Base-by-base conservation (phyloP, 176 grass and related monocot species). In the Pharus latifolius region DNA sequence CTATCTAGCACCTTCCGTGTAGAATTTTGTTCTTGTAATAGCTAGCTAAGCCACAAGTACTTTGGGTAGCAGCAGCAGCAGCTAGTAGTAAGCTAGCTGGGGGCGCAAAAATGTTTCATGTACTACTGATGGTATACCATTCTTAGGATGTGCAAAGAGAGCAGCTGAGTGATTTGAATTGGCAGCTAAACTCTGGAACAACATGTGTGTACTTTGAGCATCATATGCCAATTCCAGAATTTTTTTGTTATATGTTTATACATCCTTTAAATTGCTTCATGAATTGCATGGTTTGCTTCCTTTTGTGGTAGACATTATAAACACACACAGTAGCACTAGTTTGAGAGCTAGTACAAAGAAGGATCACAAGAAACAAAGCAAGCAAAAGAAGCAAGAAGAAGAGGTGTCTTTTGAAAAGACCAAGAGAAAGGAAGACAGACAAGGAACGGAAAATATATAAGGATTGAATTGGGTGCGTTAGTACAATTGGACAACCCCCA, bases 11-110 rank as follows among this genome's bases (percentile, higher is more conserved):
- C 30, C n/a, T 64, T 63, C 22, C 78, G 1, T 75, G 32, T 54
- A 59, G 32, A 58, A 84, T 66, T 5, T 73, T 84, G 18, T 49
- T 84, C 82, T 72, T 73, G 42, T 44, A 84, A 48, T 56, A 73
- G 18, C 59, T 72, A 72, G 67, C 58, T 40, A 38, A 50, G 11
- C 16, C 15, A 62, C 30, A 20, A 48, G 40, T 11, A 37, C 33
- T 64, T 65, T 65, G 60, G n/a, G 6, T 45, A 57, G n/a, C 73
- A 55, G 16, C 19, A 50, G 46, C 47, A 63, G 32, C 31, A 41
- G 25, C 8, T 28, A 48, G 48, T 13, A 20, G 44, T 28, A 30
- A 51, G 32, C 19, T 41, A 55, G 60, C 49, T 30, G 27, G 26
- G 37, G 73, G 73, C 45, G 51, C 34, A 67, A 66, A 41, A 37